phyloP scores from a whole-genome alignment of 2,329 filamentous ascomycete species.

The Exophiala sideris region DNA sequence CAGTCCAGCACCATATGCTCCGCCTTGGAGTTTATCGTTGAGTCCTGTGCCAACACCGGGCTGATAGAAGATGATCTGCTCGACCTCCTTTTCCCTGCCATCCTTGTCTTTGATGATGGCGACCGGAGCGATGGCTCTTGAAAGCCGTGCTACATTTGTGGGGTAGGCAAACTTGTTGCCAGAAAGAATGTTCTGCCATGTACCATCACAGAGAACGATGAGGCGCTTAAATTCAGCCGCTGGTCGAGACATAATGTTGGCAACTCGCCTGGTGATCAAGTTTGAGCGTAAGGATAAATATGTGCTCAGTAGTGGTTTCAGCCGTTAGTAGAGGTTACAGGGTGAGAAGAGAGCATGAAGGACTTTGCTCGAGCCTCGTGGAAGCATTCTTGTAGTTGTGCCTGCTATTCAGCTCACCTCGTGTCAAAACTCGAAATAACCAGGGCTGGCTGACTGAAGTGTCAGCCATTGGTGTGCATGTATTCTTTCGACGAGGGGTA shows the following conservation, averaged over 20 bases:
- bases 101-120: slow-evolving; percentile 27
- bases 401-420: no score
- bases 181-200: slow-evolving; percentile 31
- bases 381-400: no score
- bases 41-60: slow-evolving; percentile 36
- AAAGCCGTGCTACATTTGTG: slow-evolving; percentile 33
- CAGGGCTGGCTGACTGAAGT: no score
- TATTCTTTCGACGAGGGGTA: slow-evolving; percentile 2
- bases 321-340: no score
- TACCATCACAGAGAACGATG: slow-evolving; percentile 36
- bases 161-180: slow-evolving; percentile 29
- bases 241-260: slow-evolving; percentile 4
- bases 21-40: slow-evolving; percentile 22
- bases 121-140: slow-evolving; percentile 29
- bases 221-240: slow-evolving; percentile 29
- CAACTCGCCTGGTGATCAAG: background rate
- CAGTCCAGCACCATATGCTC: slow-evolving; percentile 22
- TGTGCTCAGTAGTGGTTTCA: background rate
- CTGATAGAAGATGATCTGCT: slow-evolving; percentile 41
- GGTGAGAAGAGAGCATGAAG: no score
- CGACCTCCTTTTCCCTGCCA: slow-evolving; percentile 25
- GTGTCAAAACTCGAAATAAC: no score
- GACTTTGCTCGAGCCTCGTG: no score
- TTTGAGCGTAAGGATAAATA: background rate
- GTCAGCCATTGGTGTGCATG: background rate